phyloP scores from a whole-genome alignment of 2,329 filamentous ascomycete genomes.

The Teratosphaeria epicoccoides region DNA sequence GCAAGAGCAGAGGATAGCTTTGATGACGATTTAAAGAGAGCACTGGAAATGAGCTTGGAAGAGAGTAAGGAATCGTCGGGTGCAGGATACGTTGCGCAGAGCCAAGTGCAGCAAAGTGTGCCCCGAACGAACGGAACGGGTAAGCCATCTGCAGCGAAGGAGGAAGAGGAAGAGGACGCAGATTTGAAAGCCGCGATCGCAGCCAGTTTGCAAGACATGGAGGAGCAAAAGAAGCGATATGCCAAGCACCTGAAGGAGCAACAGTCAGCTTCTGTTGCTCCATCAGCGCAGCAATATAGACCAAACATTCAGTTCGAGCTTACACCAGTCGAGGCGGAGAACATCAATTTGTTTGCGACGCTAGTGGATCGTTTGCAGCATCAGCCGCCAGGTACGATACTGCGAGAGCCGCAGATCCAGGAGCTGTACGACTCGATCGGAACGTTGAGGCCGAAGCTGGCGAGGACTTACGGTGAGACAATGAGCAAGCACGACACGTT shows the following conservation, averaged over 20 bases:
- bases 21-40: constrained; percentile 88
- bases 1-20: constrained; percentile 64
- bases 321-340: constrained; percentile 86
- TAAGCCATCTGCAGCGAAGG: constrained; percentile 12
- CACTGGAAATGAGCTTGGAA: constrained; percentile 92
- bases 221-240: constrained; percentile 91
- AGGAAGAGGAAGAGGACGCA: constrained; percentile 64
- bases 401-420: constrained; percentile 96
- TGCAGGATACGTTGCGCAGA: constrained; percentile 59
- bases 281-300: constrained; percentile 40
- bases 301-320: constrained; percentile 93
- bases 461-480: constrained; percentile 91
- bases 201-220: constrained; percentile 90
- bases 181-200: constrained; percentile 92
- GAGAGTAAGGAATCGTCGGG: constrained; percentile 69
- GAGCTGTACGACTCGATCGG: constrained; percentile 97
- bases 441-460: constrained; percentile 82
- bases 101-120: constrained; percentile 11
- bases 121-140: constrained; percentile 24
- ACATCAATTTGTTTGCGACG: constrained; percentile 92
- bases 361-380: constrained; percentile 90
- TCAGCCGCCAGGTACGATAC: constrained; percentile 85
- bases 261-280: constrained; percentile 32
- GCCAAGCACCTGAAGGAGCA: constrained; percentile 75
- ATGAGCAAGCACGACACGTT: constrained; percentile 99